Base-by-base conservation (phyloP, 768 basidiomycete genomes). In the Crepidotus variabilis region DNA sequence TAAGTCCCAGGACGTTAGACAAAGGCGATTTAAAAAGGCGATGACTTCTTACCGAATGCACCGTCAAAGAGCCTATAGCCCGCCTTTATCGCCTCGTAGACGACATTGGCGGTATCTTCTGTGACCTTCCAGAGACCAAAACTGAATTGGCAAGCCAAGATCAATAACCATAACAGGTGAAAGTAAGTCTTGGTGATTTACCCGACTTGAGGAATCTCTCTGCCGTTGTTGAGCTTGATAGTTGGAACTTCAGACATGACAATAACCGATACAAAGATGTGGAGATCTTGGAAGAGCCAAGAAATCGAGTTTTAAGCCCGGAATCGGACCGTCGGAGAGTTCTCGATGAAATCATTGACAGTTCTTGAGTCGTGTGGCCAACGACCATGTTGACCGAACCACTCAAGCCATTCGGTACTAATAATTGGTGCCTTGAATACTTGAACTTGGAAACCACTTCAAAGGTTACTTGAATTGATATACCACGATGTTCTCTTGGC, bases 11-110 rank as follows among this genome's bases (percentile, higher is more conserved):
- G 39, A 57, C n/a, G 49, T 53, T 54, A 22, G 46, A n/a, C 51
- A 55, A 47, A 60, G 50, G 57, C 55, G 39, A 51, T 8, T 46
- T n/a, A 9, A 11, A 46, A 23, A 39, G 33, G 18, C 39, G 9
- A 2, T n/a, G 24, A 35, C 32, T 16, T 47, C 69, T 20, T 49
- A 61, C 84, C 83, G 32, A 68, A 70, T 9, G 92, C 92, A 58
- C 90, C 87, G 55, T 94, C 92, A 54, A 96, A 78, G 54, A 96
- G 87, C 59, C 93, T 85, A 69, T 92, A 94, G 0, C 94, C 93
- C 22, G 79, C 76, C 69, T 92, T 92, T 74, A 94, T 88, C 16
- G 93, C 91, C 56, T 86, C 74, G 77, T 92, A 93, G 51, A 95
- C 92, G 52, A 86, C 85, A 47, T 86, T 79, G 49, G 87, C 84